Percentiles rank a stretch among this genome's conserved stretches.
These are phyloP conservation scores for Ophiostoma piceae DNA, from an alignment of 2,329 filamentous ascomycete species.

Conservation along the genomic window DNA sequence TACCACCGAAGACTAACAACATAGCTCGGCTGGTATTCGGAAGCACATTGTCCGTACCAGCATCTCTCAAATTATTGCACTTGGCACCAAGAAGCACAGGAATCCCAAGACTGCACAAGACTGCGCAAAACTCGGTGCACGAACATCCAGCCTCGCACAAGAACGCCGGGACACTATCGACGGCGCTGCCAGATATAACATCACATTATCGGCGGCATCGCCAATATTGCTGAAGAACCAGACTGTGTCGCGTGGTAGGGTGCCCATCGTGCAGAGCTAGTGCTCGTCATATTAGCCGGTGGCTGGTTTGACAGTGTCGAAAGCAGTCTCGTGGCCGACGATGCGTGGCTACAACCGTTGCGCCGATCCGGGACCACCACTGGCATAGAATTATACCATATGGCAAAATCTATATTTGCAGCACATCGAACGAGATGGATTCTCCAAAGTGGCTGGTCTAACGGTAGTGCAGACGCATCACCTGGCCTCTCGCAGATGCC, in stretches of 20 bases:
- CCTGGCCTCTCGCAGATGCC: not conserved
- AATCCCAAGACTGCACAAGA: not conserved
- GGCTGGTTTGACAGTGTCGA: not conserved
- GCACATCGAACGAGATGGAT: not conserved
- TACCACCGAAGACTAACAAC: not conserved
- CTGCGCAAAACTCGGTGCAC: not conserved
- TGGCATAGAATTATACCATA: not conserved
- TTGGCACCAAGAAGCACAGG: not conserved
- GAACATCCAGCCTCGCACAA: not conserved
- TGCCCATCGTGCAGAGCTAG: not conserved
- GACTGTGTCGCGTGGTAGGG: not conserved
- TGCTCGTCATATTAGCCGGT: not conserved
- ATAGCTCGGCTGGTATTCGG: not conserved
- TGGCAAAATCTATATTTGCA: not conserved
- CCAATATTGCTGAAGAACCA: not conserved
- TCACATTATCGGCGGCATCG: not conserved
- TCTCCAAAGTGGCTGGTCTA: not conserved
- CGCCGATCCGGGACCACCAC: not conserved
- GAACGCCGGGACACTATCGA: not conserved
- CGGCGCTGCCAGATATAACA: not conserved
- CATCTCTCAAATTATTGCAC: not conserved
- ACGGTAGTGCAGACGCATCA: not conserved
- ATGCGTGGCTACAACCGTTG: not conserved
- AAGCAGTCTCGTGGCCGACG: not conserved
- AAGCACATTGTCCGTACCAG: not conserved